Conservation (phyloP, 805 yeast species). For the Blastobotrys attinorum region DNA sequence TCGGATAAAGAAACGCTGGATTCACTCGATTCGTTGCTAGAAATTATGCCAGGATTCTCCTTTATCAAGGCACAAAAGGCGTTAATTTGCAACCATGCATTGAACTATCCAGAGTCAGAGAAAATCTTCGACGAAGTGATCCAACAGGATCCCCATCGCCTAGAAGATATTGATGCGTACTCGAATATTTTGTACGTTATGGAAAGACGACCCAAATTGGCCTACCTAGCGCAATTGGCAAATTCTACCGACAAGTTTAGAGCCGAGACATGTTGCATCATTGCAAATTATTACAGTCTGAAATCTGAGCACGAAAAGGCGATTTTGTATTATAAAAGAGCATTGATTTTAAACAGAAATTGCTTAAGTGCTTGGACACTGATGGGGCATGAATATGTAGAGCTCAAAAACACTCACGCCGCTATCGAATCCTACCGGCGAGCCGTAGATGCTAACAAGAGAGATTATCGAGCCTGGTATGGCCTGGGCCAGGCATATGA, state of each 20-base stretch:
- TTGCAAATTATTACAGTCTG: constrained; percentile 89
- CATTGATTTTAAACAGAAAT: constrained; percentile 68
- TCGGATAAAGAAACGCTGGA: constrained; percentile 44
- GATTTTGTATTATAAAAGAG: constrained; percentile 84
- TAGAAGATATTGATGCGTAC: constrained; percentile 87
- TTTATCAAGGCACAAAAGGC: constrained; percentile 79
- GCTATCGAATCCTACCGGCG: constrained; percentile 92
- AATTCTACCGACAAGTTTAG: constrained; percentile 75
- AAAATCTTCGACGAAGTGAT: constrained; percentile 67
- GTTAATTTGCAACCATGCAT: constrained; percentile 68
- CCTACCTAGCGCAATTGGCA: constrained; percentile 81
- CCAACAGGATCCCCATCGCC: constrained; percentile 66
- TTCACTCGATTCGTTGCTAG: constrained; percentile 41
- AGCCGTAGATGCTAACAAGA: constrained; percentile 82
- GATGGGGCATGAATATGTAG: constrained; percentile 98
- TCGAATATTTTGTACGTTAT: constrained; percentile 93
- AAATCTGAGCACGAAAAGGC: constrained; percentile 93
- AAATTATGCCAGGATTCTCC: constrained; percentile 62
- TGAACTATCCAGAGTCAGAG: constrained; percentile 80
- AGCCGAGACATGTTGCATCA: constrained; percentile 90
- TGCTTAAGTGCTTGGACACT: constrained; percentile 93
- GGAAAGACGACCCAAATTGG: constrained; percentile 78
- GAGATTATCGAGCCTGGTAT: constrained; percentile 96
- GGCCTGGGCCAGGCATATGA: constrained; percentile 98
- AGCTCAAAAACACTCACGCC: constrained; percentile 90